Conservation (phyloP, 116 monocot genomes). For the Phalaenopsis hybrid region DNA sequence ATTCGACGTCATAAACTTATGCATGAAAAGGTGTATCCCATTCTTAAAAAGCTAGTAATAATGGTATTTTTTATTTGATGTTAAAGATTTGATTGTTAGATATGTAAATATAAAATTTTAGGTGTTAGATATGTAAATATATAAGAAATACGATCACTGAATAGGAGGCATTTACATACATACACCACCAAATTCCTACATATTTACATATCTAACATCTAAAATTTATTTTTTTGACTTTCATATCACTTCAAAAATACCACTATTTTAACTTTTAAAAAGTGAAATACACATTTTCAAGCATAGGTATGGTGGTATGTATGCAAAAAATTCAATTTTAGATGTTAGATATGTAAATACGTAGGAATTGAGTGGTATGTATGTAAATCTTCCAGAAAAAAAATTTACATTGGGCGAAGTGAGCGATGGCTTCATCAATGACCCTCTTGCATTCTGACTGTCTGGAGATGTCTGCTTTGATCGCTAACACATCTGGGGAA, state of each 20-base stretch:
- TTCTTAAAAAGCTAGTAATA: neutral
- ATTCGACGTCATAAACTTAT: no score
- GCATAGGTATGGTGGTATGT: neutral
- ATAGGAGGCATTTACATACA: no score
- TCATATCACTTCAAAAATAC: no score
- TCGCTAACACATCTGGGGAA: constrained; percentile 43
- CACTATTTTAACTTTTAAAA: neutral
- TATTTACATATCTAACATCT: no score
- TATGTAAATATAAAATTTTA: no score
- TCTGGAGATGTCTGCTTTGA: constrained; percentile 37
- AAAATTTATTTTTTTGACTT: no score
- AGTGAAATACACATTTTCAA: neutral
- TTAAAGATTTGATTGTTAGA: no score
- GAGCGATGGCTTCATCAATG: constrained; percentile 41
- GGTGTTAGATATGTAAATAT: no score
- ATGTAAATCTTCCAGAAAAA: neutral
- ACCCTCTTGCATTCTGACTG: constrained; percentile 30
- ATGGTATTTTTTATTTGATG: neutral
- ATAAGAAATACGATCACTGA: no score
- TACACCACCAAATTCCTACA: no score
- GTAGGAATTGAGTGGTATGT: neutral
- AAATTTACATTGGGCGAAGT: constrained; percentile 41
- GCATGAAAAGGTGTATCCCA: no score
- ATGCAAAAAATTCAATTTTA: neutral
- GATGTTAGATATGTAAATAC: neutral